Base-by-base conservation (phyloP, 1,139 yeast species). In the Candida neerlandica region DNA sequence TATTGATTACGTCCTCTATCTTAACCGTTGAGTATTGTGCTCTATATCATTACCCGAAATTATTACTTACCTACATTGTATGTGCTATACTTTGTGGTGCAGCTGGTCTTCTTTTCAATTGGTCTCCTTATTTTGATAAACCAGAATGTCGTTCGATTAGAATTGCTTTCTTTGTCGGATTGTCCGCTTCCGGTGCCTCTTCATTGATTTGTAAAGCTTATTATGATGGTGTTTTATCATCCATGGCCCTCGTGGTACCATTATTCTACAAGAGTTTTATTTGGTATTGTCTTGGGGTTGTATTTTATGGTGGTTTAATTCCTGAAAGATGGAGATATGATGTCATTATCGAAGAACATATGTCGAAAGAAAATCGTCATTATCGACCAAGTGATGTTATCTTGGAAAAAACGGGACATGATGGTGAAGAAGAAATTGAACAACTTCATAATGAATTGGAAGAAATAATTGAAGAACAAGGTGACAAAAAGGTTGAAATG, bases 271-370 rank as follows among this genome's bases (percentile, higher is more conserved):
- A 84, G 66, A 82, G 89, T 52, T 77, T 91, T 51, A 68, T 77
- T 4, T 87, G 94, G 83, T 94, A 94, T 62, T 69, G 84, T 58
- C 61, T 81, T 1, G 99, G 99, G 5, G 96, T 92, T 12, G 81
- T 87, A 1, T 89, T 92, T 61, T 94, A 94, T 65, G 96, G 96
- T 10, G 82, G 90, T 3, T 77, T 91, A 51, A 82, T 92, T 45
- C 99, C 99, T 1, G 99, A 94, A 69, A 80, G 96, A 57, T 89
- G 89, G 79, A 78, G 95, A 72, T 74, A 82, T 38, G 95, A 87
- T 66, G 73, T 78, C 32, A 66, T 81, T 23, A 80, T 84, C 16
- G 70, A 69, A 42, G 78, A 75, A 47, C 76, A 72, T 44, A 66
- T 65, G 15, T 43, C 46, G 5, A 40, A 27, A 12, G 14, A 26